Evolutionary conservation across 2,329 filamentous ascomycete genomes (phyloP).

Genomic region (Pseudocercospora vitis): DNA sequence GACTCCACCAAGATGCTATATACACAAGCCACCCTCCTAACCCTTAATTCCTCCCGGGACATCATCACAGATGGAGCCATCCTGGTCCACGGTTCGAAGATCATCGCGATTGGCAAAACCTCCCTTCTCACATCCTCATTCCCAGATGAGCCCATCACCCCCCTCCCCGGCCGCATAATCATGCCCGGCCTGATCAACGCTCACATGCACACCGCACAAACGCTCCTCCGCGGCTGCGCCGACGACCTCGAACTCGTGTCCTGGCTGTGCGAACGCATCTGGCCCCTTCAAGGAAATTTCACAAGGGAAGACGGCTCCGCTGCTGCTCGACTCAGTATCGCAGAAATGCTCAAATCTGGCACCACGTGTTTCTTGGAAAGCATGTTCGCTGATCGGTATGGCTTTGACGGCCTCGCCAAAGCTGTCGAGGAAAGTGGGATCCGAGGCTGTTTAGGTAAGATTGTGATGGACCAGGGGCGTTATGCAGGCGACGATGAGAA

Average conservation of each 20-base stretch:
- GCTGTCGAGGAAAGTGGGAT: slow-evolving; percentile 50
- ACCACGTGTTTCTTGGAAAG: slow-evolving; percentile 56
- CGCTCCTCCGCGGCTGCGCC: slow-evolving; percentile 50
- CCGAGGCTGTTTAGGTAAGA: slow-evolving; percentile 47
- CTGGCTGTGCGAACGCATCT: slow-evolving; percentile 55
- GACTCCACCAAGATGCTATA: slow-evolving; percentile 49
- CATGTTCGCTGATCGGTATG: slow-evolving; percentile 52
- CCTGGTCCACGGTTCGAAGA: slow-evolving; percentile 42
- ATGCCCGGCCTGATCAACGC: slow-evolving; percentile 54
- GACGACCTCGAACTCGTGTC: slow-evolving; percentile 53
- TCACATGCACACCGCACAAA: slow-evolving; percentile 54
- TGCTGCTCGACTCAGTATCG: slow-evolving; percentile 51
- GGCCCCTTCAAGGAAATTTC: slow-evolving; percentile 50
- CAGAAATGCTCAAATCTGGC: slow-evolving; percentile 53
- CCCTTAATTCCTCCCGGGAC: slow-evolving; percentile 48
- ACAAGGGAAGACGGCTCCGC: slow-evolving; percentile 51
- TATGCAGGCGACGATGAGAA: slow-evolving; percentile 44
- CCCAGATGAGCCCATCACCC: slow-evolving; percentile 34
- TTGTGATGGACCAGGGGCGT: slow-evolving; percentile 47
- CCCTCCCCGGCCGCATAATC: slow-evolving; percentile 48
- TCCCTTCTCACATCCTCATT: slow-evolving; percentile 34
- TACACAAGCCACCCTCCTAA: slow-evolving; percentile 54
- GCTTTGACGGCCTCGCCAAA: slow-evolving; percentile 47
- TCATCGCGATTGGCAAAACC: slow-evolving; percentile 48
- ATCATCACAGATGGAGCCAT: slow-evolving; percentile 52